Conservation (phyloP, 306 rosid genomes). For the Sicyos baderoa region DNA sequence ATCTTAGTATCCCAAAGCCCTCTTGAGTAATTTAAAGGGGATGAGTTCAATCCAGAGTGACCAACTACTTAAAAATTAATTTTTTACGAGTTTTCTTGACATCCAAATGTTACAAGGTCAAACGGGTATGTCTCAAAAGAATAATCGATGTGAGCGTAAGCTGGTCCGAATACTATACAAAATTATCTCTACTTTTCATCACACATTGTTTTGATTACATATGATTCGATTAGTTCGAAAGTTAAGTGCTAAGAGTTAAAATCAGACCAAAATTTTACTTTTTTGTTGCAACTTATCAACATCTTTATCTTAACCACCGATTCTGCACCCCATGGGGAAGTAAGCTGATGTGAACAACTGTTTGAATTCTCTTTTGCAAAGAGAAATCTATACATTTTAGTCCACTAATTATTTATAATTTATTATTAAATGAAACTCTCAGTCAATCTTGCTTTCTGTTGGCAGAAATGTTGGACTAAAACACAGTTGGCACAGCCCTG, state of each 20-base stretch:
- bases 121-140: no score
- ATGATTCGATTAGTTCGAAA: neutral
- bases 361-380: conserved; percentile 9
- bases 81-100: no score
- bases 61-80: no score
- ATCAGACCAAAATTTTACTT: conserved; percentile 8
- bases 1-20: no score
- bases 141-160: no score
- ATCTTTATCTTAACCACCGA: conserved; percentile 5
- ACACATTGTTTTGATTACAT: neutral
- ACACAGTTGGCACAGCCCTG: neutral
- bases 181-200: neutral
- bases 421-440: neutral
- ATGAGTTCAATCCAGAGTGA: no score
- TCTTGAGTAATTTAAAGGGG: no score
- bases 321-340: conserved; percentile 15
- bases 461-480: conserved; percentile 19
- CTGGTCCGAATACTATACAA: no score
- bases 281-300: conserved; percentile 6
- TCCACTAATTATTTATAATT: conserved; percentile 1
- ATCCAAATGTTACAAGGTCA: no score
- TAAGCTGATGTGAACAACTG: neutral
- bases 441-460: conserved; percentile 13
- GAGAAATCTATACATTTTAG: neutral
- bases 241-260: neutral